Evolutionary conservation across 176 grass and related monocot species (phyloP).

Genomic region (Musa acuminata): DNA sequence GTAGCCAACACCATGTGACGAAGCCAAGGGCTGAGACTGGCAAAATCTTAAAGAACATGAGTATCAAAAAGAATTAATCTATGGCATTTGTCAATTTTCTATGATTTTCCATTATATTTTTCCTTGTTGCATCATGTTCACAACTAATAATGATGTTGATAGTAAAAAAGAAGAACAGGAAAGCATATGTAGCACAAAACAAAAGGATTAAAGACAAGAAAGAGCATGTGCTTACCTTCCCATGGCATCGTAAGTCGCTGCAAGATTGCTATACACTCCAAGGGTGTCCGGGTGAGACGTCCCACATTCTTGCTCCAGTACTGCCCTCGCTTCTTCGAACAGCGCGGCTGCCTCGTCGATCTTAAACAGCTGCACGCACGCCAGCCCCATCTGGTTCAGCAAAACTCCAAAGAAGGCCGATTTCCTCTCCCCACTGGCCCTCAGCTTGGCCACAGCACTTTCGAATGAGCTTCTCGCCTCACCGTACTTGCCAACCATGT

Average conservation of each 20-base stretch:
- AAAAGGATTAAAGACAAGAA: not conserved
- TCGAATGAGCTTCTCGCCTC: conserved; percentile 76
- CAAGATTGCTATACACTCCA: conserved; percentile 89
- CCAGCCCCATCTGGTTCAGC: conserved; percentile 91
- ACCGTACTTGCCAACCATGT: conserved; percentile 72
- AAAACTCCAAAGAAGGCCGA: conserved; percentile 89
- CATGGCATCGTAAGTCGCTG: conserved; percentile 97
- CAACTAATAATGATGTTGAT: too few species aligned
- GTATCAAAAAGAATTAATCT: too few species aligned
- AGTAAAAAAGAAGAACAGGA: not conserved
- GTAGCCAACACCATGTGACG: not conserved
- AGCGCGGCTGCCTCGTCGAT: conserved; percentile 89
- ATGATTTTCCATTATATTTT: too few species aligned
- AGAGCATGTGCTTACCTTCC: conserved; percentile 49
- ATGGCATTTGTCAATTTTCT: too few species aligned
- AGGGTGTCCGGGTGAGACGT: conserved; percentile 73
- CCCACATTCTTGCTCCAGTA: conserved; percentile 84
- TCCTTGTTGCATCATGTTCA: too few species aligned
- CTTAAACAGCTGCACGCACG: conserved; percentile 95
- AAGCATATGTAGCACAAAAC: not conserved
- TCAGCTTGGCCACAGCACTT: conserved; percentile 67
- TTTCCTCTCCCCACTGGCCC: conserved; percentile 73
- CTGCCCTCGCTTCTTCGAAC: conserved; percentile 80
- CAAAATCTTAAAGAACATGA: not conserved
- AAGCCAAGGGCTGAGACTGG: not conserved